A percentile compares a stretch with the other conserved stretches of the same genome.
Conservation (phyloP, 73 alveolate genomes). For the Diophrys sp. region DNA sequence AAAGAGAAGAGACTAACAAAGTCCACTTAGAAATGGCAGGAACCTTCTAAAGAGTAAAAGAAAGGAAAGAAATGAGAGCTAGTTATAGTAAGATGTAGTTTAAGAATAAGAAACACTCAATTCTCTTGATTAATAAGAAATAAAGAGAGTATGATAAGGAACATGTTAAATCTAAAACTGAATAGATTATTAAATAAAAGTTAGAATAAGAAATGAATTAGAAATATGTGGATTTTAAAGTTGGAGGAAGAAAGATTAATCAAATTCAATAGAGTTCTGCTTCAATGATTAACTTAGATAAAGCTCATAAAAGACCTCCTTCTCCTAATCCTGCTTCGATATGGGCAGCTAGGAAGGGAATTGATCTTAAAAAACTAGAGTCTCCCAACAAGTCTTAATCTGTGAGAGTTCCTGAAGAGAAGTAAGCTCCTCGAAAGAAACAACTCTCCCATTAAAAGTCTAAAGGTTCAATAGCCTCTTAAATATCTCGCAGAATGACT, state of each 20-base stretch:
- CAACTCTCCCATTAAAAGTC: too few relatives aligned
- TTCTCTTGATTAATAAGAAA: neutral
- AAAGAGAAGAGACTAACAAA: neutral
- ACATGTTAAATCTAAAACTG: neutral
- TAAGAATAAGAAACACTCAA: neutral
- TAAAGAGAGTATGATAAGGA: neutral
- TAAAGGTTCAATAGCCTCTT: too few relatives aligned
- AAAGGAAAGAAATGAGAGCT: neutral
- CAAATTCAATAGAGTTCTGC: neutral
- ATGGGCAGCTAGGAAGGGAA: neutral
- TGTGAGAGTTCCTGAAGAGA: too few relatives aligned
- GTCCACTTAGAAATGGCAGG: neutral
- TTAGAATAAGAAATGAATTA: neutral
- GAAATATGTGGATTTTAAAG: neutral
- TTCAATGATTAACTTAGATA: too few relatives aligned
- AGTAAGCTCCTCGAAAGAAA: too few relatives aligned
- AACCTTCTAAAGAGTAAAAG: neutral
- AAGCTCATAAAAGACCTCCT: neutral
- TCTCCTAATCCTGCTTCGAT: neutral
- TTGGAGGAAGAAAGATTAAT: neutral
- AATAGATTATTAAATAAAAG: neutral
- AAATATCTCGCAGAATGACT: too few relatives aligned
- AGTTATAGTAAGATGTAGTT: neutral
- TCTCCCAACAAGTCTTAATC: neutral
- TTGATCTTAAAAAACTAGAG: neutral